A percentile compares a stretch with the other conserved stretches of the same genome.
Evolutionary conservation across 1,284 basidiomycete species (phyloP).

Genomic region (Naganishia albida): DNA sequence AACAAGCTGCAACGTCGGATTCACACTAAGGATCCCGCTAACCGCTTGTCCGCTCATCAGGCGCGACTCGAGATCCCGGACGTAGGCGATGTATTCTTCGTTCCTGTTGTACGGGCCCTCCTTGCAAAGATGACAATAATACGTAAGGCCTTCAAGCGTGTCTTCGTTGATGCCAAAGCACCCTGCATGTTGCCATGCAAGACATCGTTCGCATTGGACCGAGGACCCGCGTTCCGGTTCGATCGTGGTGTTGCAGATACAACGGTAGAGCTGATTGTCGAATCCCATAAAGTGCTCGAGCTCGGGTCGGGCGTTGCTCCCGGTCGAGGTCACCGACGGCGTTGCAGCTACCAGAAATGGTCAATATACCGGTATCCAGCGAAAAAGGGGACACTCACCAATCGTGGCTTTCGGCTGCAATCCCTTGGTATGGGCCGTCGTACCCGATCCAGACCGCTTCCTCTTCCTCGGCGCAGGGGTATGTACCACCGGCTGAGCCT

Average conservation of each 20-base stretch:
- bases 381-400: constrained; percentile 28
- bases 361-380: background rate
- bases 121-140: constrained; percentile 51
- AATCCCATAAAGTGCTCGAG: constrained; percentile 51
- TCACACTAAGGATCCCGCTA: constrained; percentile 23
- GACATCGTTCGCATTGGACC: constrained; percentile 86
- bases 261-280: constrained; percentile 52
- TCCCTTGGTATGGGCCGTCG: constrained; percentile 15
- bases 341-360: background rate
- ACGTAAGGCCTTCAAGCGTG: constrained; percentile 67
- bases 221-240: constrained; percentile 85
- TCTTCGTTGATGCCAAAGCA: constrained; percentile 75
- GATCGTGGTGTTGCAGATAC: constrained; percentile 51
- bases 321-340: constrained; percentile 2
- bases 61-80: constrained; percentile 23
- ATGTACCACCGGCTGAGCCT: constrained; percentile 3
- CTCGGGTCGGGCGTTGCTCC: constrained; percentile 31
- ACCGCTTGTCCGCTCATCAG: constrained; percentile 21
- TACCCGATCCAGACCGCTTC: constrained; percentile 26
- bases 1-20: constrained; percentile 23
- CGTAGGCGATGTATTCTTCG: constrained; percentile 30
- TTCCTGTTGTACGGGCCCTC: constrained; percentile 20
- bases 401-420: constrained; percentile 40
- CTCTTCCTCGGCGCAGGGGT: constrained; percentile 14
- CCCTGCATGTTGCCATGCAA: constrained; percentile 84